These are phyloP conservation scores for Psilocybe tampanensis DNA, from an alignment of 768 basidiomycete genomes.

Conservation along the genomic window DNA sequence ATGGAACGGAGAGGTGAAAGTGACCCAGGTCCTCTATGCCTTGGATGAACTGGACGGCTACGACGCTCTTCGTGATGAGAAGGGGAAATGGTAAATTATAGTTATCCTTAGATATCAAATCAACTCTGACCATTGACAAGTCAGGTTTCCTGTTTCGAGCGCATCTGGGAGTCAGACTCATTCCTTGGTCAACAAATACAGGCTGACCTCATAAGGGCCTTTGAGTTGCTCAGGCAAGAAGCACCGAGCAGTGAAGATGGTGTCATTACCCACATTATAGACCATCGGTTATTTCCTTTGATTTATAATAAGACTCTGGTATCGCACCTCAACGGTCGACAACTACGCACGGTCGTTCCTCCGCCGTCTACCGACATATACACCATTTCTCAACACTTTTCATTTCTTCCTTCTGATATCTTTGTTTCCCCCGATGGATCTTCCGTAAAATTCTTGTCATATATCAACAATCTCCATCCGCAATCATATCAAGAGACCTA, in stretches of 20 bases:
- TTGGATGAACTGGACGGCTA: slow-evolving; percentile 53
- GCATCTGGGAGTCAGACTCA: slow-evolving; percentile 49
- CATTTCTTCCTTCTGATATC: slow-evolving; percentile 48
- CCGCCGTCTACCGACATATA: slow-evolving; percentile 35
- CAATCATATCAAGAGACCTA: slow-evolving; percentile 29
- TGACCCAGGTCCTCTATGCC: slow-evolving; percentile 45
- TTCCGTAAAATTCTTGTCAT: slow-evolving; percentile 40
- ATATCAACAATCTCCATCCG: slow-evolving; percentile 57
- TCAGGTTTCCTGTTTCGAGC: slow-evolving; percentile 57
- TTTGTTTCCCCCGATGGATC: slow-evolving; percentile 31
- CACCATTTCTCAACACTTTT: slow-evolving; percentile 40
- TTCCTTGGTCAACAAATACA: slow-evolving; percentile 20
- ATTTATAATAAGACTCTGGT: slow-evolving; percentile 44
- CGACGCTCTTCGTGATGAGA: slow-evolving; percentile 39
- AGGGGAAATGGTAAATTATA: slow-evolving; percentile 36
- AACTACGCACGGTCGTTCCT: slow-evolving; percentile 27
- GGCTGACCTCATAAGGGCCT: slow-evolving; percentile 20
- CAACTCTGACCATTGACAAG: slow-evolving; percentile 25
- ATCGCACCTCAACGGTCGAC: slow-evolving; percentile 24
- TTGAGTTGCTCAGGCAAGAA: slow-evolving; percentile 24
- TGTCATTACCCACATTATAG: slow-evolving; percentile 34
- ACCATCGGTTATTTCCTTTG: slow-evolving; percentile 40
- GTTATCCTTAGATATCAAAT: not conserved
- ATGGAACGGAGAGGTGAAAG: not conserved
- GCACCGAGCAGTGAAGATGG: slow-evolving; percentile 16